Percentiles rank a stretch among this genome's conserved stretches.
Evolutionary conservation across 1,139 yeast genomes (phyloP).

Genomic region (Diutina neorugosa): DNA sequence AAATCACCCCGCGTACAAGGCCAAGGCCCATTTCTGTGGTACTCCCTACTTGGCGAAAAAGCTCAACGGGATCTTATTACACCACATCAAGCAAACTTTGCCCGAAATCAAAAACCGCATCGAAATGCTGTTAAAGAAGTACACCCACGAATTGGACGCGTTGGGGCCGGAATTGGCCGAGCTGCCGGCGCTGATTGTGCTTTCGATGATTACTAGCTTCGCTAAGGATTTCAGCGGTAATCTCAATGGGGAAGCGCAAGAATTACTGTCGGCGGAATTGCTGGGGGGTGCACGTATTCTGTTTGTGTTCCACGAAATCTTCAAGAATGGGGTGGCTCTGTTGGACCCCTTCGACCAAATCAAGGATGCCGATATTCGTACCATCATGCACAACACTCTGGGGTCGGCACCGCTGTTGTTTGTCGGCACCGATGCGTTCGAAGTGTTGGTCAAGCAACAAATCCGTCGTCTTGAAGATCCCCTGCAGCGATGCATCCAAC

Average conservation of each 20-base stretch:
- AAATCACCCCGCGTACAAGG: constrained; percentile 61
- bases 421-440: constrained; percentile 96
- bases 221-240: constrained; percentile 87
- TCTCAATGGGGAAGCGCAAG: constrained; percentile 88
- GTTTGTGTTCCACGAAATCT: constrained; percentile 94
- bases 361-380: constrained; percentile 91
- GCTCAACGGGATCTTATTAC: constrained; percentile 77
- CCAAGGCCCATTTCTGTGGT: constrained; percentile 88
- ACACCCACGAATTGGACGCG: constrained; percentile 62
- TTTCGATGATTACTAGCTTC: constrained; percentile 85
- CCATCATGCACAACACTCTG: constrained; percentile 93
- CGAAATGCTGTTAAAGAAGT: constrained; percentile 71
- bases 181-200: constrained; percentile 79
- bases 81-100: constrained; percentile 86
- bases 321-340: constrained; percentile 83
- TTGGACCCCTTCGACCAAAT: constrained; percentile 96
- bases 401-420: constrained; percentile 97
- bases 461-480: constrained; percentile 94
- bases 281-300: constrained; percentile 98
- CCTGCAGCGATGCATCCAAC: constrained; percentile 72
- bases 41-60: constrained; percentile 94
- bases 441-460: constrained; percentile 91
- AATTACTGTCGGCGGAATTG: constrained; percentile 71
- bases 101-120: constrained; percentile 91
- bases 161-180: constrained; percentile 84